Conservation (phyloP, 75 land plant genomes). For the Gnetum montanum region DNA sequence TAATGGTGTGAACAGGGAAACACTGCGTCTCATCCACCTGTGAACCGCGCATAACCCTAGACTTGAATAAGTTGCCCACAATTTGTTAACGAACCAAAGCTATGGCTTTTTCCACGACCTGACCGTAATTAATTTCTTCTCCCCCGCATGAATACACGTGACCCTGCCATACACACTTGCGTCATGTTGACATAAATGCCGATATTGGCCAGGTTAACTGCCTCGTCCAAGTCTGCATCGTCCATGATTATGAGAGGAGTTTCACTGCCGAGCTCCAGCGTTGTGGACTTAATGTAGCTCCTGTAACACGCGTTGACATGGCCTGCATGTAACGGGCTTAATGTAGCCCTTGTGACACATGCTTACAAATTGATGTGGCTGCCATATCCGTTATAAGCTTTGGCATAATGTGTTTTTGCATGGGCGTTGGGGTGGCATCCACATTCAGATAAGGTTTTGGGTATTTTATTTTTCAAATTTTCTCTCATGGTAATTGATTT, state of each 20-base stretch:
- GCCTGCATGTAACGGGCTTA: no score
- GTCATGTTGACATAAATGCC: conserved; percentile 87
- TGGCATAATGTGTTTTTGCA: no score
- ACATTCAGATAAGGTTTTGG: no score
- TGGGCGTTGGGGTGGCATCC: no score
- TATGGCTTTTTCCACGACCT: conserved; percentile 14
- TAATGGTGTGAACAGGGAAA: no score
- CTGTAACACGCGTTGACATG: no score
- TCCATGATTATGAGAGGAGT: conserved; percentile 82
- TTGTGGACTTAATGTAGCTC: conserved; percentile 89
- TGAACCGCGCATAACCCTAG: conserved; percentile 60
- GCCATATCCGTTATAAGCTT: no score
- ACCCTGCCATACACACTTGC: conserved; percentile 24
- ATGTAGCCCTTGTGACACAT: no score
- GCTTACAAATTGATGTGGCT: no score
- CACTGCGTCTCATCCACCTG: no score
- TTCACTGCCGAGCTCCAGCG: conserved; percentile 94
- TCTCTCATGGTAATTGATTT: no score
- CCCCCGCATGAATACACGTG: conserved; percentile 22
- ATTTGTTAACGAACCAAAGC: conserved; percentile 8
- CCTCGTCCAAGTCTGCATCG: conserved; percentile 76
- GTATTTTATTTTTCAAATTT: no score
- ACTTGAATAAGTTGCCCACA: conserved; percentile 20
- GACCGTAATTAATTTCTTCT: conserved; percentile 20
- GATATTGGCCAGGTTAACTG: conserved; percentile 75